These are phyloP conservation scores for Iberis pinnata DNA, from an alignment of 345 rosid genomes.

Conservation along the genomic window DNA sequence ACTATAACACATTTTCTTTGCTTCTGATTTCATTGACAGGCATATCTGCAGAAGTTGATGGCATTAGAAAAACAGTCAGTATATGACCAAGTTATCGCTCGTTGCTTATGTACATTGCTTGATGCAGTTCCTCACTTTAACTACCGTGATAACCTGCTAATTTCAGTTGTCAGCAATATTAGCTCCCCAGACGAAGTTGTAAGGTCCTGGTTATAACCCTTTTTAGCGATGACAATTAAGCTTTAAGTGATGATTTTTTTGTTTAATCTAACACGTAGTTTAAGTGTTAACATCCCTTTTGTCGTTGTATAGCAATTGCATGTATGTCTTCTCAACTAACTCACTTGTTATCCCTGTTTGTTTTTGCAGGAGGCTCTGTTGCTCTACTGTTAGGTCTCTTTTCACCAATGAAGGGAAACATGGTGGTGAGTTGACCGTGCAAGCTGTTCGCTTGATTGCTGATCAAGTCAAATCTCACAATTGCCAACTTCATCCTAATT, in stretches of 20 bases:
- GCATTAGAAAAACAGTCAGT: conserved; percentile 45
- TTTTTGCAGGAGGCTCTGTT: conserved; percentile 70
- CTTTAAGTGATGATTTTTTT: neutral
- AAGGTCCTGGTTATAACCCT: conserved; percentile 42
- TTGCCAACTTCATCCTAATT: conserved; percentile 89
- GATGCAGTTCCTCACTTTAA: conserved; percentile 91
- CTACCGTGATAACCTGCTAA: conserved; percentile 63
- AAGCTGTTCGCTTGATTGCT: conserved; percentile 78
- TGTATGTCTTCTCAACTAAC: conserved; percentile 5
- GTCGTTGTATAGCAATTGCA: neutral
- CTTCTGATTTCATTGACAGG: conserved; percentile 38
- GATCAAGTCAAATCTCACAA: conserved; percentile 59
- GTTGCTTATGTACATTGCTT: conserved; percentile 71
- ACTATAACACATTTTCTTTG: conserved; percentile 1
- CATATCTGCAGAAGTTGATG: conserved; percentile 65
- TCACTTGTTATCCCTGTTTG: conserved; percentile 9
- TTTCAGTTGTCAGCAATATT: conserved; percentile 58
- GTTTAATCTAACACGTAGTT: conserved; percentile 7
- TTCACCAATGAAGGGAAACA: conserved; percentile 81
- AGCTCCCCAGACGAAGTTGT: conserved; percentile 73
- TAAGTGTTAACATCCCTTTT: conserved; percentile 4
- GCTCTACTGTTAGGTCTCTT: conserved; percentile 62
- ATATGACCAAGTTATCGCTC: conserved; percentile 58
- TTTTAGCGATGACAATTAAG: neutral
- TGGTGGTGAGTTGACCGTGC: conserved; percentile 77